Conservation (phyloP, 352 stramenopile species). For the Phytophthora gonapodyides region DNA sequence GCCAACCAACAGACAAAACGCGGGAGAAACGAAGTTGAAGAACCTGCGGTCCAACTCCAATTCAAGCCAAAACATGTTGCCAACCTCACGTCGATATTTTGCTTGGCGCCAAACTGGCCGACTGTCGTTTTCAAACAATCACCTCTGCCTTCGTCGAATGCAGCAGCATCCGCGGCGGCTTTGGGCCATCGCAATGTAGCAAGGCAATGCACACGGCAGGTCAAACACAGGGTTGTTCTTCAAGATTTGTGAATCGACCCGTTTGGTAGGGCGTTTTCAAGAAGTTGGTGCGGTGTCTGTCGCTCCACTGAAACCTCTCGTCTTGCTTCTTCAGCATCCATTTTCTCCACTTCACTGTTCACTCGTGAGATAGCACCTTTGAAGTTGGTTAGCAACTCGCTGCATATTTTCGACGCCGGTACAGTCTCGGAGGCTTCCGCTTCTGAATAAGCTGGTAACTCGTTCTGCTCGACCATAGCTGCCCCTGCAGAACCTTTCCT, state of each 20-base stretch:
- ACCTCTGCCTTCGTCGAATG: conserved; percentile 54
- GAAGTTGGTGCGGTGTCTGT: conserved; percentile 34
- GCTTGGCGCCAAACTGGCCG: too few species aligned
- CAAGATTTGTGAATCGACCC: conserved; percentile 47
- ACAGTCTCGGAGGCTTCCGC: conserved; percentile 19
- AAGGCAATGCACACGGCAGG: conserved; percentile 56
- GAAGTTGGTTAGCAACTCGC: conserved; percentile 29
- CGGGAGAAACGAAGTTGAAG: conserved; percentile 1
- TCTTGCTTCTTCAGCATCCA: conserved; percentile 39
- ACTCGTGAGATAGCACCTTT: conserved; percentile 30
- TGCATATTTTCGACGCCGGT: neutral
- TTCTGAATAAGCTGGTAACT: conserved; percentile 38
- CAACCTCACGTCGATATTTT: too few species aligned
- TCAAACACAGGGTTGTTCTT: conserved; percentile 52
- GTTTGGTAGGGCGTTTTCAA: conserved; percentile 42
- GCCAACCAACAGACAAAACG: conserved; percentile 3
- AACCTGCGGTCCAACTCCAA: neutral
- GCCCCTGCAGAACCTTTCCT: conserved; percentile 33
- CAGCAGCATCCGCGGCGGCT: conserved; percentile 47
- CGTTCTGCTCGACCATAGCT: conserved; percentile 39
- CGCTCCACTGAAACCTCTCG: conserved; percentile 32
- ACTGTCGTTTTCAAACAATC: conserved; percentile 68
- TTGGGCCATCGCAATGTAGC: conserved; percentile 44
- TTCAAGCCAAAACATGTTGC: too few species aligned
- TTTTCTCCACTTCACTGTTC: conserved; percentile 34